Base-by-base conservation (phyloP, 371 early-diverging fungal genomes). In the Nematocida major region DNA sequence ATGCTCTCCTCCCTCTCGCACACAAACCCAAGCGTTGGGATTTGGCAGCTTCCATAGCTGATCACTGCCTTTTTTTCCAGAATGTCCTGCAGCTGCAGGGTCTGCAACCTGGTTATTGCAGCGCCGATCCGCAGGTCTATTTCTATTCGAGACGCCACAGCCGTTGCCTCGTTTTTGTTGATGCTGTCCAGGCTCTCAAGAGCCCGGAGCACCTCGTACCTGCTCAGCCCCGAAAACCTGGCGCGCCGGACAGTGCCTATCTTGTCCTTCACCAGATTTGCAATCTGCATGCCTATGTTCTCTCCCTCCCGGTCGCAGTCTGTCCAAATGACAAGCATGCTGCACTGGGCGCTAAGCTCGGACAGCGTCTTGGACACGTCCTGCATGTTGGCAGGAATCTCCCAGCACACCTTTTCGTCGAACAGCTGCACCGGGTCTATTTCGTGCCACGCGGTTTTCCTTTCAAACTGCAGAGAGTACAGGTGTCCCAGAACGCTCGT, bases 221-320 rank as follows among this genome's bases (percentile, higher is more conserved):
- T 82, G n/a, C 65, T 66, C 26, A 86, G 81, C 24, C 67, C 79
- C 66, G 87, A 88, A 78, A 89, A 88, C 43, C 86, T 81, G 13
- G 88, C 88, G 59, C 89, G 79, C 51, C 53, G 24, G 32, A 54
- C 39, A 30, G 24, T 49, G 61, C 40, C 67, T 65, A 53, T 54
- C 49, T 39, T 22, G n/a, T 32, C 24, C 38, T 11, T 42, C 49
- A 81, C 66, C 22, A 79, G 45, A 48, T 62, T 76, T 0, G 85
- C 88, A 15, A 94, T 88, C 80, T 96, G 95, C 4, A 83, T 81
- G 11, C 95, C 97, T 80, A 99, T 99, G 54, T 92, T 90, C 78
- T 99, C 99, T 20, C 99, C 99, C 84, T 97, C 98, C 45, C 94
- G 88, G 87, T 99, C 99, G 81, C 96, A 95, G 87, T 99, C 99